phyloP scores from a whole-genome alignment of 177 flowering plant species.

The Vitis hybrid region DNA sequence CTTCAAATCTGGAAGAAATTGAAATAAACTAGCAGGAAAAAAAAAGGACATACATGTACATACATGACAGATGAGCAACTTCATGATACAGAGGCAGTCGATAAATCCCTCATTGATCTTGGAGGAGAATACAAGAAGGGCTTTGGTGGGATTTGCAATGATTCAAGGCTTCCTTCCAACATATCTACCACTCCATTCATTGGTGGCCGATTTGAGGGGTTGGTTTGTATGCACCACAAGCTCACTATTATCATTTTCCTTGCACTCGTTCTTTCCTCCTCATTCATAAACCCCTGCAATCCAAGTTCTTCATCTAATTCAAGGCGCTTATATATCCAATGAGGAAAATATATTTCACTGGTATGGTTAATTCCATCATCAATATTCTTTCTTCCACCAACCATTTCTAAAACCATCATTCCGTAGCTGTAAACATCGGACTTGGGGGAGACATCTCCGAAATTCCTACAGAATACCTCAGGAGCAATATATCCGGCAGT shows the following conservation, averaged over 20 bases:
- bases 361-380: conserved; percentile 1
- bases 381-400: conserved; percentile 33
- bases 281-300: conserved; percentile 6
- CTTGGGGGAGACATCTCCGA: too few species aligned
- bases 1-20: too few species aligned
- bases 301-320: conserved; percentile 13
- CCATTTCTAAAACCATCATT: conserved; percentile 55
- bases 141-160: conserved; percentile 41
- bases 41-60: too few species aligned
- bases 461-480: too few species aligned
- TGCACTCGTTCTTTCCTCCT: conserved; percentile 12
- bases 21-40: too few species aligned
- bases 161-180: conserved; percentile 33
- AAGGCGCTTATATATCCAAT: conserved; percentile 33
- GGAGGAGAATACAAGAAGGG: conserved; percentile 26
- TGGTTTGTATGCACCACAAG: conserved; percentile 48
- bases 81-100: not conserved
- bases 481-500: too few species aligned
- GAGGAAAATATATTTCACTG: conserved; percentile 37
- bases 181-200: conserved; percentile 48
- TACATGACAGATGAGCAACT: too few species aligned
- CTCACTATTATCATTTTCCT: conserved; percentile 45
- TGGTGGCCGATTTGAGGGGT: conserved; percentile 41
- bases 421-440: conserved; percentile 54
- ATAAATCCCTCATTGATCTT: conserved; percentile 6